Base-by-base conservation (phyloP, 495 filamentous ascomycete genomes). In the Aspergillus bridgeri region DNA sequence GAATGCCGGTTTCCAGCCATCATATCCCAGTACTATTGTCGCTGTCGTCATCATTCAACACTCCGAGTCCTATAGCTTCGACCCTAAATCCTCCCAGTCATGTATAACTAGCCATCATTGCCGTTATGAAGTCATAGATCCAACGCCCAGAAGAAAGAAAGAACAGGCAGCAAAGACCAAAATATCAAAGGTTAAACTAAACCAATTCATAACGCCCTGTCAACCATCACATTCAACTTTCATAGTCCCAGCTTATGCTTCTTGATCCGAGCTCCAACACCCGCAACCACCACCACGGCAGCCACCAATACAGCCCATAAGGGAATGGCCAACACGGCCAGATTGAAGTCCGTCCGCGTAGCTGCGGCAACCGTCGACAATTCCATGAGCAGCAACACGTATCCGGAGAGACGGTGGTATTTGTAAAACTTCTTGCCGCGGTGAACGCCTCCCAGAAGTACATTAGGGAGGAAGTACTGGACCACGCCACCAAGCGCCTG, bases 371-470 rank as follows among this genome's bases (percentile, higher is more conserved):
- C 80, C 11, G 91, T 93, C 25, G 81, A 84, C 62, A 94, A 73
- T 62, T 88, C 80, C 68, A 93, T 56, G 50, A 85, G 56, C 48
- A 96, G 66, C 59, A 92, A 71, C 38, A 83, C 60, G 71, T 98
- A 98, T 18, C 93, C 93, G n/a, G 75, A 77, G 55, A 78, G 72
- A 15, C 93, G 84, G 70, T 97, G 93, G 63, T 92, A 96, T 68
- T 96, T 96, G 75, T 92, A 98, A 29, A 94, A 60, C 38, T 72
- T 76, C 79, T 92, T 95, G 25, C 90, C 93, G 1, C 83, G 87
- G 22, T 89, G 86, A 54, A 85, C 85, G 59, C 90, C 84, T 19
- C 92, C 92, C 58, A 91, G 90, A 0, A 96, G 54, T 4, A 51
- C 45, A 0, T 59, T 57, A 0, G 92, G 92, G 5, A 82, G 62